Percentiles rank a stretch among this genome's conserved stretches.
phyloP scores from a whole-genome alignment of 331 rosid species.

The Phaseolus coccineus region DNA sequence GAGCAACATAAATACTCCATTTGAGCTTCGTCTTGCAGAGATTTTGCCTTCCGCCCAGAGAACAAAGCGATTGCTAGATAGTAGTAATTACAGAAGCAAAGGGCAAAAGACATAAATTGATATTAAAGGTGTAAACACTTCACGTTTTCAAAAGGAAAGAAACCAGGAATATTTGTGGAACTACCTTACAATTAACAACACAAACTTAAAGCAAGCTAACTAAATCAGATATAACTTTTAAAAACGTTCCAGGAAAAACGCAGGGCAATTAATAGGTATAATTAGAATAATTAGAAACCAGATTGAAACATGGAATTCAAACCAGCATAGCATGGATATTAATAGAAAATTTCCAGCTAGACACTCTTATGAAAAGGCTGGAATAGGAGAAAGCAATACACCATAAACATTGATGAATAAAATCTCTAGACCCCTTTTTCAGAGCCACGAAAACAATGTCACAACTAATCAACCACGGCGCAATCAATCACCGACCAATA shows the following conservation, averaged over 20 bases:
- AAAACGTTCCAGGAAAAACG: not conserved
- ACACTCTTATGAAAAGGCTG: not conserved
- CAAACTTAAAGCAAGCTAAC: not conserved
- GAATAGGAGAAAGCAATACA: slow-evolving; percentile 8
- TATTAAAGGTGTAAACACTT: slow-evolving; percentile 10
- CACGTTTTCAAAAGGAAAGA: slow-evolving; percentile 20
- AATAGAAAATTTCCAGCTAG: slow-evolving; percentile 19
- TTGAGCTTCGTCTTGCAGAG: slow-evolving; percentile 11
- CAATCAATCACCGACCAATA: slow-evolving; percentile 42
- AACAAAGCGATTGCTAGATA: slow-evolving; percentile 14
- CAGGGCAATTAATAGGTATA: not conserved
- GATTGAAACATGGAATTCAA: slow-evolving; percentile 29
- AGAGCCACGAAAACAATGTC: slow-evolving; percentile 43
- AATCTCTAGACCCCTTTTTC: slow-evolving; percentile 25
- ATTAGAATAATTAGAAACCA: not conserved
- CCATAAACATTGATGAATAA: slow-evolving; percentile 27
- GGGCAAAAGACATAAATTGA: slow-evolving; percentile 18
- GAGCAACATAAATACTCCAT: slow-evolving; percentile 31
- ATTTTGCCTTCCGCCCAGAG: slow-evolving; percentile 5
- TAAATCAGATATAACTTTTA: not conserved
- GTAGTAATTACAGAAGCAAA: not conserved
- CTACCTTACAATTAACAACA: not conserved
- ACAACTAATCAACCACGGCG: slow-evolving; percentile 31
- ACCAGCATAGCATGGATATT: slow-evolving; percentile 11
- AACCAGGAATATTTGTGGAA: slow-evolving; percentile 5